Evolutionary conservation across 129 eudicot genomes (phyloP).

Genomic region (Heracleum sosnowskyi): DNA sequence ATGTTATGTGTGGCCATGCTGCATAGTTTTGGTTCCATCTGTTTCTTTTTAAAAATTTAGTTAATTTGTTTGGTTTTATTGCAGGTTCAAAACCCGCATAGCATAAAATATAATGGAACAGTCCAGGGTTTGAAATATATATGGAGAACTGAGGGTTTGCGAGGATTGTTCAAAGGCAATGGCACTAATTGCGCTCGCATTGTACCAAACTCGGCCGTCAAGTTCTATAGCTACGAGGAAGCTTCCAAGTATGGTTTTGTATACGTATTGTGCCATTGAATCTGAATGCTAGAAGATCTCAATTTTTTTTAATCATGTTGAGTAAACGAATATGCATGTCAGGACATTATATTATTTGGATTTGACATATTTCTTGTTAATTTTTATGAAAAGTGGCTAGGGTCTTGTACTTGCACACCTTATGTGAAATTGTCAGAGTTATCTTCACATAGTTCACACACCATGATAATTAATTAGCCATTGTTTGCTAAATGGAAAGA

Average conservation of each 20-base stretch:
- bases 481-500: neutral
- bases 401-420: neutral
- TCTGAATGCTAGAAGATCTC: neutral
- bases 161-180: conserved; percentile 94
- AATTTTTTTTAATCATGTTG: too few relatives aligned
- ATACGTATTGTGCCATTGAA: neutral
- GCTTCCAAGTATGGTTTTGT: conserved; percentile 71
- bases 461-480: neutral
- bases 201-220: conserved; percentile 97
- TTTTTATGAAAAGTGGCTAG: neutral
- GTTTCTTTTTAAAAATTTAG: neutral
- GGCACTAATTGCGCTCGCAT: conserved; percentile 99
- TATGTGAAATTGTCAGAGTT: neutral
- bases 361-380: neutral
- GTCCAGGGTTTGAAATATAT: conserved; percentile 93
- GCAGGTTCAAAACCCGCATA: conserved; percentile 97
- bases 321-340: neutral
- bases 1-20: neutral
- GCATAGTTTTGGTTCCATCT: neutral
- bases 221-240: conserved; percentile 97
- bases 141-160: conserved; percentile 90
- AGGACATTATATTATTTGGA: neutral
- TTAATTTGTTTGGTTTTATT: conserved; percentile 10
- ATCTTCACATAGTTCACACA: neutral
- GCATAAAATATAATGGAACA: conserved; percentile 85